Conservation (phyloP, 192 early-diverging fungal genomes). For the Coemansia sp. region DNA sequence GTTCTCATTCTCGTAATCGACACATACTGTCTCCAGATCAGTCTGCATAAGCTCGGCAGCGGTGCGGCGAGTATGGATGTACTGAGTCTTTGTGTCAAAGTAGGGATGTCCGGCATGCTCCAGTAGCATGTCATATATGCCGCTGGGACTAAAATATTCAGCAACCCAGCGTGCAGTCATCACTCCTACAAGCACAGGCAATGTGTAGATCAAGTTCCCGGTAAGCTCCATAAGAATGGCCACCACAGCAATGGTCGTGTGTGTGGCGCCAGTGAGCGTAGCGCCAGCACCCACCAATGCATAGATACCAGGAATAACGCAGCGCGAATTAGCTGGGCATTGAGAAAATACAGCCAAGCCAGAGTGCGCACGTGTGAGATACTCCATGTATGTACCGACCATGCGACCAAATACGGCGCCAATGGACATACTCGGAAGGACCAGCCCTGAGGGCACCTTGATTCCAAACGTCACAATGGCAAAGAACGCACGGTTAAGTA, state of each 20-base stretch:
- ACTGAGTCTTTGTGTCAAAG: slow-evolving; percentile 73
- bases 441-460: slow-evolving; percentile 57
- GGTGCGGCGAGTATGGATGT: slow-evolving; percentile 62
- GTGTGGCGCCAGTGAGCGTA: slow-evolving; percentile 58
- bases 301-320: slow-evolving; percentile 73
- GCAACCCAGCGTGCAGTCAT: slow-evolving; percentile 73
- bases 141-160: slow-evolving; percentile 65
- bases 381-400: slow-evolving; percentile 50
- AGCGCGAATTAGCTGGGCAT: slow-evolving; percentile 52
- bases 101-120: slow-evolving; percentile 72
- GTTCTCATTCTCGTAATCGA: slow-evolving; percentile 61
- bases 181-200: slow-evolving; percentile 62
- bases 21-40: slow-evolving; percentile 66
- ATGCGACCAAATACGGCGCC: slow-evolving; percentile 57
- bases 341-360: slow-evolving; percentile 44
- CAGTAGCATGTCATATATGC: slow-evolving; percentile 76
- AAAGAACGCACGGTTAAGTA: slow-evolving; percentile 52
- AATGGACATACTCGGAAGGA: slow-evolving; percentile 59
- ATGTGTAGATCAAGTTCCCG: slow-evolving; percentile 70
- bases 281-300: slow-evolving; percentile 62
- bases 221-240: slow-evolving; percentile 83
- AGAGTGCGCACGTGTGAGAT: slow-evolving; percentile 43
- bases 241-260: slow-evolving; percentile 62
- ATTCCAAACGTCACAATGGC: slow-evolving; percentile 59
- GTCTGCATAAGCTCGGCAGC: slow-evolving; percentile 64